phyloP scores from a whole-genome alignment of 78 protist species.

The Dictyostelium intermedium region DNA sequence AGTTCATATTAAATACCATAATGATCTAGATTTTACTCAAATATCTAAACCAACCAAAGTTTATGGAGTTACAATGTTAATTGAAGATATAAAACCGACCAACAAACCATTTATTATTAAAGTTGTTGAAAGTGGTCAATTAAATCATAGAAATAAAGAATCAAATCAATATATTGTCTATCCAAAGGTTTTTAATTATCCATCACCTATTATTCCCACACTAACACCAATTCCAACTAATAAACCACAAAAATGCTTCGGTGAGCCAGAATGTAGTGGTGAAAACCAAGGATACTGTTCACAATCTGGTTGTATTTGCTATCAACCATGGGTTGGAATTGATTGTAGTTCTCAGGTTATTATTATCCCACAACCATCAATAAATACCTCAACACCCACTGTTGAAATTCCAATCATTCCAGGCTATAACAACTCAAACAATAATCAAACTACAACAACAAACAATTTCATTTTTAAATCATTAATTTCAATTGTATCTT shows the following conservation, averaged over 20 bases:
- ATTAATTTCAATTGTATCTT: neutral
- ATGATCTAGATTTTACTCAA: neutral
- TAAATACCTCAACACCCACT: neutral
- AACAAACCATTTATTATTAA: neutral
- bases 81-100: neutral
- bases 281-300: neutral
- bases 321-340: neutral
- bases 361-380: neutral
- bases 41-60: neutral
- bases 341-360: neutral
- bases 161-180: neutral
- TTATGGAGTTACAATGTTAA: neutral
- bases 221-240: neutral
- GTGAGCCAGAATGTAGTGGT: neutral
- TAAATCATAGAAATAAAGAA: neutral
- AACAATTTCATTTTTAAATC: neutral
- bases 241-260: neutral
- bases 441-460: neutral
- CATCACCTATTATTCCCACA: neutral
- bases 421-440: neutral
- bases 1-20: neutral
- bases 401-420: neutral
- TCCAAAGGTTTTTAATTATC: neutral
- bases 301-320: neutral
- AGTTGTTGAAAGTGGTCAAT: neutral